Percentiles rank a stretch among this genome's conserved stretches.
Conservation (phyloP, 192 early-diverging fungal species). For the Linnemannia zychae region DNA sequence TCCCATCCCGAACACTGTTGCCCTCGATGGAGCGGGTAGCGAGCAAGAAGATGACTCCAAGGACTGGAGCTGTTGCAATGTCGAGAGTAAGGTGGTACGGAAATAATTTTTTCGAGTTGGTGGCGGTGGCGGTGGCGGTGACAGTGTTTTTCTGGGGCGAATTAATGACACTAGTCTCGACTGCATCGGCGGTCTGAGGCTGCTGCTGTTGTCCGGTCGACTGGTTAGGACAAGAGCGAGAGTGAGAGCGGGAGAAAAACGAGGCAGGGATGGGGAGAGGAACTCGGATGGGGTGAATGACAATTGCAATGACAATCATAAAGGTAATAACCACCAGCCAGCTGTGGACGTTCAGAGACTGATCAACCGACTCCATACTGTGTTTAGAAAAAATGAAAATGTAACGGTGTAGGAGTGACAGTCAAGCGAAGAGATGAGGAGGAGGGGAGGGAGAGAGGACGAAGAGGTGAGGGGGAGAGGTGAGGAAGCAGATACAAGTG, state of each 20-base stretch:
- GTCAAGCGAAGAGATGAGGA: neutral
- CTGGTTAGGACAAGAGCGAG: neutral
- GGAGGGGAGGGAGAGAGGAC: neutral
- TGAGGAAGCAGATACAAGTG: neutral
- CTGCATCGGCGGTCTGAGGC: neutral
- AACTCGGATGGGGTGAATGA: conserved; percentile 72
- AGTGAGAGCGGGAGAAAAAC: neutral
- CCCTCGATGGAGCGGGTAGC: conserved; percentile 67
- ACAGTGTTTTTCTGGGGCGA: neutral
- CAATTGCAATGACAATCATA: conserved; percentile 68
- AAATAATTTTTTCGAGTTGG: neutral
- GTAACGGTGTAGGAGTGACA: neutral
- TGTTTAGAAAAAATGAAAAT: neutral
- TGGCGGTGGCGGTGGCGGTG: neutral
- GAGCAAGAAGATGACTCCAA: conserved; percentile 78
- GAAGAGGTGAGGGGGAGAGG: neutral
- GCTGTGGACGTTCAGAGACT: conserved; percentile 59
- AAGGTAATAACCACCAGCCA: conserved; percentile 75
- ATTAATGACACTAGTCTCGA: neutral
- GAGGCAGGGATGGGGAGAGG: conserved; percentile 55
- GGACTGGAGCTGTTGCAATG: conserved; percentile 78
- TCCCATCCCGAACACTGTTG: conserved; percentile 46
- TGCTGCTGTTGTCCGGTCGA: neutral
- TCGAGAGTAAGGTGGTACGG: conserved; percentile 64
- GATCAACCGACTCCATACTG: conserved; percentile 9